phyloP scores from a whole-genome alignment of 257 asterid species.

The Mitragyna speciosa region DNA sequence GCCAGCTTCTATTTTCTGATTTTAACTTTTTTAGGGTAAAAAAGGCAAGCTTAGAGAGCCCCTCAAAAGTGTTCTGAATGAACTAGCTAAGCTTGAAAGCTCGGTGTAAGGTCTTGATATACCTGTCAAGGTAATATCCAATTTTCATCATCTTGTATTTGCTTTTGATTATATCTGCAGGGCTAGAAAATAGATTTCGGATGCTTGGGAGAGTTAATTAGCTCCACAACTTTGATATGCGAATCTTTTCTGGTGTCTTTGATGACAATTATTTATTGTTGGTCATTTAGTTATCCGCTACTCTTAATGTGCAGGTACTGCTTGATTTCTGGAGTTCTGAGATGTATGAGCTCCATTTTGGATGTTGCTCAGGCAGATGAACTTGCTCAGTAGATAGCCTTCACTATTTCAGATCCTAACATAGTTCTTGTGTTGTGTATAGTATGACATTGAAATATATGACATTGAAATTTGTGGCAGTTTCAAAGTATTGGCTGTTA shows the following conservation, averaged over 20 bases:
- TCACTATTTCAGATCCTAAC: background rate
- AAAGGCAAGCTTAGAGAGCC: constrained; percentile 53
- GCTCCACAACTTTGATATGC: background rate
- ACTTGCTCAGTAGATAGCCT: background rate
- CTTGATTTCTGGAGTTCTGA: background rate
- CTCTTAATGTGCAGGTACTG: background rate
- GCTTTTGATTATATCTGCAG: background rate
- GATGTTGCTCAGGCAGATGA: constrained; percentile 5
- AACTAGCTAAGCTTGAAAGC: constrained; percentile 53
- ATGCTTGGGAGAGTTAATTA: too few relatives aligned
- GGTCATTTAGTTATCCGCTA: background rate
- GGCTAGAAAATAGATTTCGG: background rate
- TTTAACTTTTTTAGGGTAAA: constrained; percentile 44
- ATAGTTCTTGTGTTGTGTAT: background rate
- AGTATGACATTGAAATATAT: background rate
- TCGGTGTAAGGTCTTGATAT: constrained; percentile 10
- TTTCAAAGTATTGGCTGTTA: background rate
- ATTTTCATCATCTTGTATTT: constrained; percentile 1
- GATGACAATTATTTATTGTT: background rate
- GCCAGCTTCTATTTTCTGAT: background rate
- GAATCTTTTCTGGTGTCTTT: background rate
- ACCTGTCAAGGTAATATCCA: background rate
- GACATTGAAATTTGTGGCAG: too few relatives aligned
- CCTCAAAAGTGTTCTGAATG: constrained; percentile 52
- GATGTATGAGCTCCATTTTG: constrained; percentile 10